phyloP scores from a whole-genome alignment of 306 rosid species.

The Casuarina cunninghamiana region DNA sequence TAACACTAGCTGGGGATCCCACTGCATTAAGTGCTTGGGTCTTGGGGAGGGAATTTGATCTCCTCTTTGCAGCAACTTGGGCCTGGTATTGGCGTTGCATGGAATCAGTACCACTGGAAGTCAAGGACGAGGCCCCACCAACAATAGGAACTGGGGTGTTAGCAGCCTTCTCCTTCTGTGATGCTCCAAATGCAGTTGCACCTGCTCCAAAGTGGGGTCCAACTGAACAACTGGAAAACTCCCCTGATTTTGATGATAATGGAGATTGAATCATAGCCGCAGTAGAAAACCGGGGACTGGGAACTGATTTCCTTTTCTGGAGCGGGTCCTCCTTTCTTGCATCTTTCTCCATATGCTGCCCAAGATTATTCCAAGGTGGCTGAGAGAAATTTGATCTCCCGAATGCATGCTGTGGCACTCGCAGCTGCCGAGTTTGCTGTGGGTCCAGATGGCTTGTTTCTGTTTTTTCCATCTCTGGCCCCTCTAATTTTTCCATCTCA shows the following conservation, averaged over 20 bases:
- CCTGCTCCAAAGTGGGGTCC: slow-evolving; percentile 78
- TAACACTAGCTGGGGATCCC: slow-evolving; percentile 88
- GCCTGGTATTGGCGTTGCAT: slow-evolving; percentile 84
- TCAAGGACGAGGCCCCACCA: slow-evolving; percentile 66
- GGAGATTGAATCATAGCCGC: slow-evolving; percentile 81
- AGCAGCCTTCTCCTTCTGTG: slow-evolving; percentile 76
- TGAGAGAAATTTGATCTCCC: slow-evolving; percentile 73
- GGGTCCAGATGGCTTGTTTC: slow-evolving; percentile 68
- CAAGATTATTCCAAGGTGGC: slow-evolving; percentile 69
- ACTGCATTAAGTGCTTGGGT: slow-evolving; percentile 74
- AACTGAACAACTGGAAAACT: slow-evolving; percentile 79
- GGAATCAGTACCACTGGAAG: slow-evolving; percentile 76
- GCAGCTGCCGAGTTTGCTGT: slow-evolving; percentile 63
- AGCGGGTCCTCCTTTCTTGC: slow-evolving; percentile 75
- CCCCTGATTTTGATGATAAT: slow-evolving; percentile 85
- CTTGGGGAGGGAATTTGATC: slow-evolving; percentile 81
- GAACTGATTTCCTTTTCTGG: slow-evolving; percentile 70
- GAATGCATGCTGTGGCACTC: slow-evolving; percentile 54
- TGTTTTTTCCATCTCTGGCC: slow-evolving; percentile 61
- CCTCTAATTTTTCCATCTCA: slow-evolving; percentile 67
- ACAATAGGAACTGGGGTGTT: slow-evolving; percentile 57
- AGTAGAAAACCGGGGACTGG: slow-evolving; percentile 83
- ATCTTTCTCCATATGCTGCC: slow-evolving; percentile 77
- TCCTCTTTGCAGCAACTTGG: slow-evolving; percentile 66
- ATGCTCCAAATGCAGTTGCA: slow-evolving; percentile 48